Evolutionary conservation across 1,284 basidiomycete genomes (phyloP), one percentile per base, ranked within the genome.

Genomic region (Heterobasidion irregulare): DNA sequence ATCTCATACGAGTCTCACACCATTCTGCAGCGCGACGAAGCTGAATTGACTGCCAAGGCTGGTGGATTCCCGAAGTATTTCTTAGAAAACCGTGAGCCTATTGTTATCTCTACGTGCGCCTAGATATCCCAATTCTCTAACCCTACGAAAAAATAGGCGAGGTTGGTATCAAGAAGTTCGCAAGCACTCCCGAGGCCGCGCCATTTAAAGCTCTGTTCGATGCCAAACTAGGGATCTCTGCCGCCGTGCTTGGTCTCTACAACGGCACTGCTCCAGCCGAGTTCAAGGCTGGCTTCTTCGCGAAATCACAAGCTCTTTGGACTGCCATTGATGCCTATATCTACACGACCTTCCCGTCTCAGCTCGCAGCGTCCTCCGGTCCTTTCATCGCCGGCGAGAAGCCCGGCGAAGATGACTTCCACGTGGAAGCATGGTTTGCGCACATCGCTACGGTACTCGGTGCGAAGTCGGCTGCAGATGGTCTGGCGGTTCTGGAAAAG

Each of bases 341-440:
- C 53, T 61, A 68, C 46, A 65, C 72, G 38, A 68, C 72, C 44
- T 72, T 82, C 47, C 71, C 74, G 19, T 59, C 46, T 2, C n/a
- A n/a, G 26, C 46, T 47, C 46, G 54, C 67, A 52, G 68, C 81
- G n/a, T 75, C 77, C 15, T 67, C 68, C 7, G 70, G 67, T 13
- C 72, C 72, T 3, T 81, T 80, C 66, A 65, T 80, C 44, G 77
- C 73, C 26, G 78, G 78, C n/a, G 70, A 64, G 6, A 61, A 55
- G 46, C 77, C 79, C 5, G 74, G 77, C 16, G 78, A 80, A 63
- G 78, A 77, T 54, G 80, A 80, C 62, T 79, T 77, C 68, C 79
- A 81, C 63, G 64, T 81, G 36, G 75, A 61, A 18, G 77, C 73
- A 15, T 82, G 77, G 79, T 67, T 82, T 32, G 74, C 76, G 26